Evolutionary conservation across 2,329 filamentous ascomycete species (phyloP), one percentile per base, ranked within the genome.

Genomic region (Fusarium nurragi): DNA sequence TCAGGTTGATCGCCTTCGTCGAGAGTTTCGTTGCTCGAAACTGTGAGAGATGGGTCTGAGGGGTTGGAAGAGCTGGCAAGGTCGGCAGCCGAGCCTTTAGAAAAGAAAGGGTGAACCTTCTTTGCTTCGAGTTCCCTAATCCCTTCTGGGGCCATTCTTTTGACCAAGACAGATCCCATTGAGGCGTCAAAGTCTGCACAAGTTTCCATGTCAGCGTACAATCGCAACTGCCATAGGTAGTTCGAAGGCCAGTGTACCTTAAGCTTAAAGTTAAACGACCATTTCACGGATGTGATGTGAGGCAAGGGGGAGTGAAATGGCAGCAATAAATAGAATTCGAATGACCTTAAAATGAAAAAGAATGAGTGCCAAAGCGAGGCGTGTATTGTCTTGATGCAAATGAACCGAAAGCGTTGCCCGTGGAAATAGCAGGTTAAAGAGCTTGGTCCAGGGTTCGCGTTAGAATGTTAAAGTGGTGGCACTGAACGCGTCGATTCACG

Each of bases 21-120:
- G 19, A 28, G 54, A 19, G 36, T 23, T 41, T 54, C 58, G 21
- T 47, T 38, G 26, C 60, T 47, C 4, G 26, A 30, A 11, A 28
- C 21, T 21, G 38, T 23, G 9, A 44, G 16, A 26, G 60, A 9
- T 22, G 48, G 43, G 13, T 40, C 16, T 22, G 54, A 44, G 19
- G 40, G 25, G n/a, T 45, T 50, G 10, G 63, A 40, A n/a, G 48
- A 26, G n/a, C 41, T 19, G 28, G 55, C 25, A 30, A 46, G 30
- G 12, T 66, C 58, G 25, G 56, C 50, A 19, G 54, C 22, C 41
- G 72, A 56, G 8, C 43, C 54, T 54, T 75, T 76, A 36, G 76
- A 70, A 69, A 87, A 87, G 75, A 87, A 86, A 18, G 85, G 85
- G 65, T 87, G 85, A 34, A 87, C 70, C 64, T 83, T 85, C 69